These are phyloP conservation scores for Solanum commersonii DNA, from an alignment of 257 asterid genomes.

Conservation along the genomic window DNA sequence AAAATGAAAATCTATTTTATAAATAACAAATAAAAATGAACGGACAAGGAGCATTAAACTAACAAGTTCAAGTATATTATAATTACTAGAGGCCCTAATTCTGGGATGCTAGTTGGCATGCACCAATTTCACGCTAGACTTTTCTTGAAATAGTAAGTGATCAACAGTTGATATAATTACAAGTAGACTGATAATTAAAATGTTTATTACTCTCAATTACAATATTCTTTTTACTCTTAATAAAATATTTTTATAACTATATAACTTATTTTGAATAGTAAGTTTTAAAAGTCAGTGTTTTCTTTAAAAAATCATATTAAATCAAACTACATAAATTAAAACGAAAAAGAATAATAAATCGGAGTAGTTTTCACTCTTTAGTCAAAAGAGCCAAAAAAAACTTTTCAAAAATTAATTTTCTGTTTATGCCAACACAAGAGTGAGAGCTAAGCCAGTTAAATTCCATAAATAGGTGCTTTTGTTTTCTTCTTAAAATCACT, in stretches of 20 bases:
- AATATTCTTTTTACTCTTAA: too few relatives aligned
- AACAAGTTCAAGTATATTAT: neutral
- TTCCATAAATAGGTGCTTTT: neutral
- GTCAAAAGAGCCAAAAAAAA: neutral
- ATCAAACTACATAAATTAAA: too few relatives aligned
- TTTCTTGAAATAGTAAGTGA: neutral
- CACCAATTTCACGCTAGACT: neutral
- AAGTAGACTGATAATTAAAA: neutral
- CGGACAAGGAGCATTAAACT: neutral
- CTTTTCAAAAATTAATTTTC: neutral
- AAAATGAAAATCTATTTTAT: too few relatives aligned
- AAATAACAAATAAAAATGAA: too few relatives aligned
- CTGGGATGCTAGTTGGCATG: neutral
- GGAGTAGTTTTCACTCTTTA: neutral
- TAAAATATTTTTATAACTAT: too few relatives aligned
- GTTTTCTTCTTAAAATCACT: neutral
- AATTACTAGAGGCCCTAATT: neutral
- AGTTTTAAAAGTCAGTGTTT: too few relatives aligned
- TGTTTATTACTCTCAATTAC: neutral
- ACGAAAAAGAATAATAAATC: neutral
- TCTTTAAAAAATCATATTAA: too few relatives aligned
- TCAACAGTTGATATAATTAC: neutral
- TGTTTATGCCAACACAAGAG: neutral
- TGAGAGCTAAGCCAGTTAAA: neutral
- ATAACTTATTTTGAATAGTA: neutral